phyloP scores from a whole-genome alignment of 1,284 basidiomycete species.

The Ganoderma sinense region DNA sequence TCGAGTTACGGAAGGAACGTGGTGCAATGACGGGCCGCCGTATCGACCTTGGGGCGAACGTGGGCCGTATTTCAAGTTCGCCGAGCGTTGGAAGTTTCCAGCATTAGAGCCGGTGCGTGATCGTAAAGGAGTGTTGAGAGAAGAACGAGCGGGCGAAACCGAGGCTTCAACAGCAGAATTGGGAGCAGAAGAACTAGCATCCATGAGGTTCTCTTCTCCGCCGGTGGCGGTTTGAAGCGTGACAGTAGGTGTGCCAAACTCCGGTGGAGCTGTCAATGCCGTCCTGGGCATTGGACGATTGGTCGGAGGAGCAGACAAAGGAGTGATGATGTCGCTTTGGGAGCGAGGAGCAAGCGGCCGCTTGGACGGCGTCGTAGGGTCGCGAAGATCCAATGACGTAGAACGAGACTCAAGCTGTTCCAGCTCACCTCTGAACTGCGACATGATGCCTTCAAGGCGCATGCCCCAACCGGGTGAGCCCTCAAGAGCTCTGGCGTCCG shows the following conservation, averaged over 20 bases:
- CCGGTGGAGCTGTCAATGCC: conserved; percentile 33
- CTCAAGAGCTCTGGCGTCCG: conserved; percentile 40
- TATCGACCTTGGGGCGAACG: conserved; percentile 39
- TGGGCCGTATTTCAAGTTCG: conserved; percentile 46
- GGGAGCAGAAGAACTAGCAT: conserved; percentile 30
- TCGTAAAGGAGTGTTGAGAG: conserved; percentile 53
- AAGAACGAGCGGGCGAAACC: conserved; percentile 62
- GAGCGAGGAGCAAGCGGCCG: conserved; percentile 42
- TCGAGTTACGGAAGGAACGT: conserved; percentile 47
- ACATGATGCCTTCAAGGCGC: conserved; percentile 66
- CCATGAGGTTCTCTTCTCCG: conserved; percentile 32
- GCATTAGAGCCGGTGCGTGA: conserved; percentile 47
- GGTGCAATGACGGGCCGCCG: conserved; percentile 30
- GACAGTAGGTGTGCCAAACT: conserved; percentile 34
- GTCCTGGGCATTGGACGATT: conserved; percentile 33
- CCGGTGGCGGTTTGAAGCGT: conserved; percentile 36
- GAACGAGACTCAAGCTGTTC: conserved; percentile 67
- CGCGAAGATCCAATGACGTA: conserved; percentile 63
- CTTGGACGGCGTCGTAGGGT: conserved; percentile 65
- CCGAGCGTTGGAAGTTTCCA: conserved; percentile 23
- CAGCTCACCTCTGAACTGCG: conserved; percentile 74
- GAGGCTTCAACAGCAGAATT: conserved; percentile 37
- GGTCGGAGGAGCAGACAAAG: conserved; percentile 24
- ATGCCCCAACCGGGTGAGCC: conserved; percentile 51
- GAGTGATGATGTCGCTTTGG: conserved; percentile 36